Conservation (phyloP, 1,284 basidiomycete genomes). For the Tilletia walkeri region DNA sequence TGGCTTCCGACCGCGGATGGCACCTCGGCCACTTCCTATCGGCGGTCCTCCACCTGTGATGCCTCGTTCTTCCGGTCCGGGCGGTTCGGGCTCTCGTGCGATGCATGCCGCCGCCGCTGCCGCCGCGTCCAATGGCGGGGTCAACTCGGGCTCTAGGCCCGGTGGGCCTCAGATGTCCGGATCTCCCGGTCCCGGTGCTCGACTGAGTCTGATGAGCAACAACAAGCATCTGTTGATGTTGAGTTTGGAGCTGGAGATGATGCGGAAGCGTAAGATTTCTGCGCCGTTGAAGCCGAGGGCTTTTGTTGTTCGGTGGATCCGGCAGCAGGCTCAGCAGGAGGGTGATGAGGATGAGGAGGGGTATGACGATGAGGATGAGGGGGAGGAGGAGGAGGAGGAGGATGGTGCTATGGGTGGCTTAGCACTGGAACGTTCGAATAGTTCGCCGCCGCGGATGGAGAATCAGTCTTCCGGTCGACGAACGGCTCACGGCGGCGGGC, state of each 20-base stretch:
- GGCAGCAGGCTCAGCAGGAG: background rate
- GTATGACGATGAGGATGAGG: background rate
- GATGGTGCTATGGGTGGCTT: background rate
- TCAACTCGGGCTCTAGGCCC: background rate
- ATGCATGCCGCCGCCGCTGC: constrained; percentile 5
- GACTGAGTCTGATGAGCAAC: constrained; percentile 47
- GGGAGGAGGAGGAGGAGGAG: background rate
- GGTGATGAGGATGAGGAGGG: background rate
- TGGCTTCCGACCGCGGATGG: constrained; percentile 8
- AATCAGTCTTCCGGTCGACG: too few relatives aligned
- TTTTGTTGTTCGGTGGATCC: constrained; percentile 8
- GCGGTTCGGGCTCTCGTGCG: background rate
- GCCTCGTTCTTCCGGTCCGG: background rate
- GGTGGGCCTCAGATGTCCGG: background rate
- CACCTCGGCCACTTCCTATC: background rate
- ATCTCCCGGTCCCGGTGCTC: constrained; percentile 2
- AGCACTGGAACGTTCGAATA: background rate
- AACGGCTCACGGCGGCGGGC: too few relatives aligned
- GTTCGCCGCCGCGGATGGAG: background rate
- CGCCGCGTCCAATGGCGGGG: background rate
- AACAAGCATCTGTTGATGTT: constrained; percentile 53
- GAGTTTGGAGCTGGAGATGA: constrained; percentile 53
- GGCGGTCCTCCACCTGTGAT: constrained; percentile 8
- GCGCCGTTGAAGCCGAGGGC: constrained; percentile 46
- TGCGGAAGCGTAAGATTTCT: constrained; percentile 51